Conservation (phyloP, 202 grass and related monocot genomes). For the Zoysia matrella region DNA sequence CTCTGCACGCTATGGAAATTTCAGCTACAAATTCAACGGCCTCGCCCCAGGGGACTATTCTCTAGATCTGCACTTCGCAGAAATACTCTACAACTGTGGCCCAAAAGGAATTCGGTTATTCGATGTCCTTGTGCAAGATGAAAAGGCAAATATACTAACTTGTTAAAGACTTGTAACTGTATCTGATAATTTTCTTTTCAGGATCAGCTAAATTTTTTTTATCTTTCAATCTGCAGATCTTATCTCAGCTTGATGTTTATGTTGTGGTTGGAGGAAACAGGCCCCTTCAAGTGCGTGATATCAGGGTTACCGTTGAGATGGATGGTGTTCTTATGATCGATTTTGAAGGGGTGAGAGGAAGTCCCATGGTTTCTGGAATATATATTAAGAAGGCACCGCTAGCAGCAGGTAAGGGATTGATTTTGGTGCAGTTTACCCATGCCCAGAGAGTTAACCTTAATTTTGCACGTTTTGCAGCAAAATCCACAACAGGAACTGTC, state of each 20-base stretch:
- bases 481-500: conserved; percentile 43
- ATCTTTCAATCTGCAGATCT: conserved; percentile 62
- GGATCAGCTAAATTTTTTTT: conserved; percentile 26
- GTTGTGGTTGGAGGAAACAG: conserved; percentile 81
- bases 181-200: conserved; percentile 16
- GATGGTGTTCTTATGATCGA: conserved; percentile 53
- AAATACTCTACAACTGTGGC: conserved; percentile 78
- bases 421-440: conserved; percentile 25
- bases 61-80: conserved; percentile 88
- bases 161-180: background rate
- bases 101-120: conserved; percentile 93
- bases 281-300: conserved; percentile 80
- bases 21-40: conserved; percentile 75
- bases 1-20: conserved; percentile 76
- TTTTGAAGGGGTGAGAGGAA: conserved; percentile 76
- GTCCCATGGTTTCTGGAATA: conserved; percentile 82
- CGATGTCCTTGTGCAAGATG: conserved; percentile 85
- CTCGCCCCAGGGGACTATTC: conserved; percentile 79
- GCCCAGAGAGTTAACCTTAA: conserved; percentile 19
- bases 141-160: conserved; percentile 64
- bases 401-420: conserved; percentile 62
- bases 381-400: conserved; percentile 63
- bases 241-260: conserved; percentile 81
- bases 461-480: conserved; percentile 35
- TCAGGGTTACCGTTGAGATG: conserved; percentile 63